phyloP scores from a whole-genome alignment of 2,329 filamentous ascomycete species.

The Nothopassalora personata region DNA sequence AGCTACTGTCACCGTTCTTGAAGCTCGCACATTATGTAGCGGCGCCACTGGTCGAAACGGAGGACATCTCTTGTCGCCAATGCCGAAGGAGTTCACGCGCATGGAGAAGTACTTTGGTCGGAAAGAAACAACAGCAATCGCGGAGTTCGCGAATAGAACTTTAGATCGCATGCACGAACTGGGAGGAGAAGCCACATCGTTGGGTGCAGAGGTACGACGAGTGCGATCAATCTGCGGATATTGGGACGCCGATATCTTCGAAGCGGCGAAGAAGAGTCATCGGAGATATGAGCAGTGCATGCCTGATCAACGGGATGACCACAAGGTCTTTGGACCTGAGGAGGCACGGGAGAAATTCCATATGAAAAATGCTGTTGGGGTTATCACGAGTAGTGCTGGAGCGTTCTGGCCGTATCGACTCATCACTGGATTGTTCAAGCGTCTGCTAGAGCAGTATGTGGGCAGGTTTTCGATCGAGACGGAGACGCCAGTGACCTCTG shows the following conservation, averaged over 20 bases:
- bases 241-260: conserved; percentile 10
- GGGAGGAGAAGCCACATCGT: background rate
- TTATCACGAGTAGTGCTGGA: conserved; percentile 17
- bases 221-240: conserved; percentile 13
- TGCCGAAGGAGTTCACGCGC: conserved; percentile 12
- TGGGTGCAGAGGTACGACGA: conserved; percentile 11
- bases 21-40: conserved; percentile 13
- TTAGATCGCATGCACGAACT: conserved; percentile 13
- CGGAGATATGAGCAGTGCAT: conserved; percentile 16
- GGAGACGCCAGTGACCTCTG: conserved; percentile 14
- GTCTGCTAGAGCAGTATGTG: conserved; percentile 11
- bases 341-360: conserved; percentile 16
- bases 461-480: conserved; percentile 15
- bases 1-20: conserved; percentile 11
- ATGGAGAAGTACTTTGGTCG: conserved; percentile 13
- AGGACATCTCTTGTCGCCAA: conserved; percentile 15
- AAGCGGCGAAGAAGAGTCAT: conserved; percentile 8
- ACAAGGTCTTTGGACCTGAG: conserved; percentile 6
- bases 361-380: conserved; percentile 15
- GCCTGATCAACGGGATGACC: conserved; percentile 11
- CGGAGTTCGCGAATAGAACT: conserved; percentile 15
- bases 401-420: conserved; percentile 21
- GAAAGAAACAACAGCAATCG: conserved; percentile 15
- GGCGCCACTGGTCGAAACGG: conserved; percentile 21
- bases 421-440: conserved; percentile 16